These are phyloP conservation scores for Colletotrichum brevisporum DNA, from an alignment of 2,329 filamentous ascomycete species.

Conservation along the genomic window DNA sequence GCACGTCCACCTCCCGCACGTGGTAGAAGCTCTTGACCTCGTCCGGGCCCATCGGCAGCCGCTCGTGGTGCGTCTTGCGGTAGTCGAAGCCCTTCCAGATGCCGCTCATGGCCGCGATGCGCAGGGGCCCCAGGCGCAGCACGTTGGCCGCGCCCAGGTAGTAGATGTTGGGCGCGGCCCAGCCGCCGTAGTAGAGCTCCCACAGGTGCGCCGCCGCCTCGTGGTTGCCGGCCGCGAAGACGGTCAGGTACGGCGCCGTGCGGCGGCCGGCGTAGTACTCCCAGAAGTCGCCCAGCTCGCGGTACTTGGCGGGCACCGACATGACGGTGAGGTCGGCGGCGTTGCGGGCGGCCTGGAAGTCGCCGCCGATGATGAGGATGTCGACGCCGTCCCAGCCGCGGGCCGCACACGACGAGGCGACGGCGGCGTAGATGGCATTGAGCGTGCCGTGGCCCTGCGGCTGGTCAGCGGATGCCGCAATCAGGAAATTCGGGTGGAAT, in stretches of 20 bases:
- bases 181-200: constrained; percentile 96
- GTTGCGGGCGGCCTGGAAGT: constrained; percentile 91
- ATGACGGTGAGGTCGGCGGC: constrained; percentile 89
- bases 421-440: constrained; percentile 89
- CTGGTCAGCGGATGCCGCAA: not conserved
- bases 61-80: constrained; percentile 84
- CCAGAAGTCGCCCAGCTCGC: constrained; percentile 90
- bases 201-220: constrained; percentile 92
- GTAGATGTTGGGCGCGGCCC: constrained; percentile 97
- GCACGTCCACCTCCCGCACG: constrained; percentile 88
- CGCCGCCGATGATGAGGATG: constrained; percentile 92
- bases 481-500: not conserved
- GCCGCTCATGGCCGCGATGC: constrained; percentile 91
- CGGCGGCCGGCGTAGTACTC: constrained; percentile 89
- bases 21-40: constrained; percentile 91
- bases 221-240: constrained; percentile 96
- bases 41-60: constrained; percentile 83
- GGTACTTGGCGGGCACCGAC: constrained; percentile 90
- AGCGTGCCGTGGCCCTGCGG: constrained; percentile 89
- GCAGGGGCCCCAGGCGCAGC: constrained; percentile 83
- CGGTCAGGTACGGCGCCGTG: constrained; percentile 86
- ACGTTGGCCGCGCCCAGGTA: constrained; percentile 96
- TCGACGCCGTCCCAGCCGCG: constrained; percentile 88
- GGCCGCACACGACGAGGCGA: constrained; percentile 76
- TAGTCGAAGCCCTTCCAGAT: constrained; percentile 97